Evolutionary conservation across 768 basidiomycete genomes (phyloP).

Genomic region (Amanita phalloides): DNA sequence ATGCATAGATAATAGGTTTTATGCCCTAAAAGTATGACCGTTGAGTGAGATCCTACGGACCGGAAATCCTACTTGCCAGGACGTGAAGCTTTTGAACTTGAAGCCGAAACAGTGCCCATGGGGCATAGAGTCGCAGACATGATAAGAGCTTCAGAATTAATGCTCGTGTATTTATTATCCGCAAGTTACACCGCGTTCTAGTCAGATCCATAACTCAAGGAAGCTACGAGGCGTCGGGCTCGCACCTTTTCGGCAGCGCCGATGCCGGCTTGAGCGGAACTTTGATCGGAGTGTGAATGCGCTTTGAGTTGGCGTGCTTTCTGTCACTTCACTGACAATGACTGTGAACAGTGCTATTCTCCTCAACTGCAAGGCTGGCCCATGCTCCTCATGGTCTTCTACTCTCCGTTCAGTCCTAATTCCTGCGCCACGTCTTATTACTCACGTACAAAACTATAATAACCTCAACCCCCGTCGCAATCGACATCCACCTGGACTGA

Average conservation of each 20-base stretch:
- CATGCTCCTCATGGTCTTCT: constrained; percentile 3
- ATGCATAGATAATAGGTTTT: neutral
- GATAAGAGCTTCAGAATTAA: too few species aligned
- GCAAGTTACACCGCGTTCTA: too few species aligned
- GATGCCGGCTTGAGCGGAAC: too few species aligned
- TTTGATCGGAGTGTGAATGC: neutral
- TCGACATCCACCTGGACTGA: constrained; percentile 12
- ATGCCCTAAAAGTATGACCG: neutral
- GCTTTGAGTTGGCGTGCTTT: neutral
- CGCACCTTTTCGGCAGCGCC: neutral
- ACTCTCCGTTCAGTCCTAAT: neutral
- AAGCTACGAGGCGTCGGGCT: neutral
- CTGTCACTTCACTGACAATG: neutral
- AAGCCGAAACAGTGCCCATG: neutral
- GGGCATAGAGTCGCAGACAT: neutral
- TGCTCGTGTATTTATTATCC: too few species aligned
- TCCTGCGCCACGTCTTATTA: neutral
- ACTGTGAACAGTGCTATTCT: neutral
- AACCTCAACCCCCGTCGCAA: neutral
- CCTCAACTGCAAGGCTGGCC: constrained; percentile 3
- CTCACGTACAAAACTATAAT: neutral
- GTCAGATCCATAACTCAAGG: neutral
- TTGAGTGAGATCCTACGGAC: neutral
- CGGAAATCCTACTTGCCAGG: too few species aligned
- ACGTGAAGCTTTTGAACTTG: neutral